Base-by-base conservation (phyloP, 768 basidiomycete species). In the Leccinum truebloodii region DNA sequence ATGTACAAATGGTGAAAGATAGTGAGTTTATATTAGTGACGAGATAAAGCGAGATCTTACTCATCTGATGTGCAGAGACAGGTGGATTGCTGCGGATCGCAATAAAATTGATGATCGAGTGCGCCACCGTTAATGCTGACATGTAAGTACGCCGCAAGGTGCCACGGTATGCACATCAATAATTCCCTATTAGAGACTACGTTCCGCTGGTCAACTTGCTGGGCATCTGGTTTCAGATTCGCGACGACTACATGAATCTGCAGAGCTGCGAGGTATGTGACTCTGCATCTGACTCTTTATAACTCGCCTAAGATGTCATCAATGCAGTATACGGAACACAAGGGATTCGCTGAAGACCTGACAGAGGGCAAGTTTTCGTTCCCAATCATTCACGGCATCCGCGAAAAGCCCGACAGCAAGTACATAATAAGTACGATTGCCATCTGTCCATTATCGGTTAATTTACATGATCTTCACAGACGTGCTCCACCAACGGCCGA, bases 321-420 rank as follows among this genome's bases (percentile, higher is more conserved):
- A 9, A 35, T 32, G 4, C 51, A 96, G 93, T 98, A 98, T 69
- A 78, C 86, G 2, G 83, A 84, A 48, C 91, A 89, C 71, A 92
- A 92, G 71, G 90, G 90, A 3, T 96, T 92, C 72, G 92, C 91
- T 0, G 95, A 98, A 74, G 96, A 98, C 71, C 79, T 98, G 14
- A 89, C 92, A 0, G 96, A 98, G 76, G 96, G 96, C 7, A 98
- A 98, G 73, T 98, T 98, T 78, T 95, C 93, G 4, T 98, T 98
- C 76, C 95, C 95, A 0, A 81, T 98, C 34, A 88, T 98, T 1
- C 96, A 98, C 72, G 87, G 90, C 20, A 88, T 98, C 52, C 86
- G 90, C 32, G 83, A 90, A 7, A 86, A 94, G 69, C 80, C 78
- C 12, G 81, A 86, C 1, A 94, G 93, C 73, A 82, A 86, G 35